Evolutionary conservation across 805 yeast genomes (phyloP), one percentile per base, ranked within the genome.

Genomic region (Schwanniomyces sp.): DNA sequence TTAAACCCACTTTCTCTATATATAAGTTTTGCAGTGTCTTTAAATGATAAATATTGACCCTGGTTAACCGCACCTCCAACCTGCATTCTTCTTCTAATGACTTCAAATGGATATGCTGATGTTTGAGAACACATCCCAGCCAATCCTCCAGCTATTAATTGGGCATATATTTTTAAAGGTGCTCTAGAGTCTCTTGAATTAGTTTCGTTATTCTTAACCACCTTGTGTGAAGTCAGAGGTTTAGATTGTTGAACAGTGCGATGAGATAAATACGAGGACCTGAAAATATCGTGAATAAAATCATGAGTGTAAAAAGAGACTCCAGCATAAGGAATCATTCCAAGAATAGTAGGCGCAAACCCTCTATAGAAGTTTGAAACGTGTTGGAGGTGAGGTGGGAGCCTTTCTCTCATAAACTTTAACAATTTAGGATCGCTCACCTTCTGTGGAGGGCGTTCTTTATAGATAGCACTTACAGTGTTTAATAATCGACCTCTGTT

Each of bases 271-370:
- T 60, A 45, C 10, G 75, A 73, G n/a, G 86, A 74, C 52, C 96
- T 75, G 61, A 94, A 81, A 1, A 91, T 58, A 67, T 94, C 99
- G 67, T 92, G 98, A 48, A 91, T 75, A 47, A 84, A 64, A 69
- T 94, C 99, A 67, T 94, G 98, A 4, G 96, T 88, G 69, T 91
- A 88, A 61, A 94, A 94, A 3, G 97, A 88, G 3, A 92, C 97
- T 9, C 99, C 99, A 1, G 99, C 99, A 63, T 94, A 94, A 1
- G 99, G 99, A 18, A 94, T 76, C 96, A 94, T 91, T 9, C 99
- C 99, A 36, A 91, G 58, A 40, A 94, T 84, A 0, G 99, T 94
- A 16, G 99, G 96, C 7, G 87, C 80, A 66, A 92, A 94, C 2
- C 99, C 99, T 48, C 97, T 77, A 69, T 92, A 94, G 65, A 91